Base-by-base conservation (phyloP, 148 eudicot species). In the Arctostaphylos glauca region DNA sequence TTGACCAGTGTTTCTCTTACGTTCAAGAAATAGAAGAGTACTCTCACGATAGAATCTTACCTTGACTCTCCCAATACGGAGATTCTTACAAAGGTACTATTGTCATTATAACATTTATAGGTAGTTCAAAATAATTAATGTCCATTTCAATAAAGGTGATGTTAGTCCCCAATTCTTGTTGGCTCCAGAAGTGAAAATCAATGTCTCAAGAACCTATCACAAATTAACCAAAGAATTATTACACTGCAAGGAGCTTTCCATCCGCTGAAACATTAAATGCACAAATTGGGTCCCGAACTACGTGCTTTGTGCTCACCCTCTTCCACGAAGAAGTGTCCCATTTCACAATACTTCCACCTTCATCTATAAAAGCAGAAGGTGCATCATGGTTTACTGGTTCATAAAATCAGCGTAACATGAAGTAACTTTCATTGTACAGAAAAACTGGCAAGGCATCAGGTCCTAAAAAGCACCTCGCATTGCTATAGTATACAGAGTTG, bases 201-300 rank as follows among this genome's bases (percentile, higher is more conserved):
- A 78, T 9, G 50, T 77, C 81, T 77, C 5, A 56, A 38, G 43
- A 14, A 67, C 68, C 25, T 43, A n/a, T 21, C 41, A 77, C 60
- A 50, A 68, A 21, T 21, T 15, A 55, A 83, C 18, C 14, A 25
- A 46, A 53, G 54, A 59, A 46, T 81, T 78, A 88, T 93, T 91
- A 97, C 99, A 97, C 74, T 44, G 96, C 96, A 78, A 97, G 92
- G 80, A 91, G 86, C 88, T 93, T 93, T 75, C 98, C 99, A 87
- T 93, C 93, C 76, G 84, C 84, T 59, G 99, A 97, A 84, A 92
- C 93, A 85, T 84, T 90, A 50, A 97, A 97, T 43, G 98, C 94
- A 84, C 91, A 86, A 58, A 97, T 68, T 74, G 95, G 89, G 84
- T 97, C 98, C 43, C 86, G 87, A 58, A 85, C 87, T 48, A 94